Base-by-base conservation (phyloP, 2,329 filamentous ascomycete genomes). In the Botrytis paeoniae region DNA sequence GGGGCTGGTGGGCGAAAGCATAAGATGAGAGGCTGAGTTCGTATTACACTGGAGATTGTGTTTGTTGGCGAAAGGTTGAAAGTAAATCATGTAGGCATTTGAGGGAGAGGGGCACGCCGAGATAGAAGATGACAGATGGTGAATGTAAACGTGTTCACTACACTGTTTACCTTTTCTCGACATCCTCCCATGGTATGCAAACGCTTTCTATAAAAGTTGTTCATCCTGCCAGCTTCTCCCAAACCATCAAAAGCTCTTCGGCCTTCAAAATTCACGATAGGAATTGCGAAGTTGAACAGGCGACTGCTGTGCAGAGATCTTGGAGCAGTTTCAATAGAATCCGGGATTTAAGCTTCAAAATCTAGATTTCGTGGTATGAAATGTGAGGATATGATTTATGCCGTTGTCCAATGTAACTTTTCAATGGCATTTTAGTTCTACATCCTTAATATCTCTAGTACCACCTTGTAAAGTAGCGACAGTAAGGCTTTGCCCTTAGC, bases 181-280 rank as follows among this genome's bases (percentile, higher is more conserved):
- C 8, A n/a, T 9, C 4, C 20, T 14, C 0, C 48, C 25, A 20
- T 51, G 1, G 25, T 25, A 10, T n/a, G 22, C 25, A 51, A 4
- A 16, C 5, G 48, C 48, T 51, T 51, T 51, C 48, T n/a, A n/a
- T n/a, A 51, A 14, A 51, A 51, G 10, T n/a, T 7, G 10, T 6
- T n/a, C 12, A 51, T n/a, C 5, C 25, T 51, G 25, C 22, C 4
- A n/a, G 48, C 10, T 5, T 3, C 0, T n/a, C 7, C 25, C 3
- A 51, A 51, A 16, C 4, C 10, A 16, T 51, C 22, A 12, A 51
- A 4, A 2, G 9, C 22, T n/a, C 3, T 51, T n/a, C 10, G 0
- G 10, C 8, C 4, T 1, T 48, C 1, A 25, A 12, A 25, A 25
- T 14, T n/a, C 10, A 6, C 3, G 0, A 2, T 4, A n/a, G 5